phyloP scores from a whole-genome alignment of 805 yeast genomes.

The Cyberlindnera euphorbiiphila region DNA sequence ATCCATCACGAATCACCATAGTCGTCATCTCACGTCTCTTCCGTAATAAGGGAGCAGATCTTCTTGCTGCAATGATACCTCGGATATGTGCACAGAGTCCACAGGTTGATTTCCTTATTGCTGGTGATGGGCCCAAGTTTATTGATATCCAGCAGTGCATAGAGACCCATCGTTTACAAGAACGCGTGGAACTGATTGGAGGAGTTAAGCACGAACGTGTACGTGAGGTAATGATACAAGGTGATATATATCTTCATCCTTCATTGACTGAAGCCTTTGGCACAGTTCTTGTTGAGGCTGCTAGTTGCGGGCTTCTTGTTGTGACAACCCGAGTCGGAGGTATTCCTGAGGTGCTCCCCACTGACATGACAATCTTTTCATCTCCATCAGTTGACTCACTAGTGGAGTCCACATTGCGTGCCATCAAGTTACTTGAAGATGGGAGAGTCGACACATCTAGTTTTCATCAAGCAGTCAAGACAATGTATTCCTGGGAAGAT shows the following conservation, averaged over 20 bases:
- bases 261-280: slow-evolving; percentile 97
- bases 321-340: slow-evolving; percentile 98
- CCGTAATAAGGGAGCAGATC: slow-evolving; percentile 95
- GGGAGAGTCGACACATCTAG: slow-evolving; percentile 62
- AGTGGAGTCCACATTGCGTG: slow-evolving; percentile 66
- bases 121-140: slow-evolving; percentile 96
- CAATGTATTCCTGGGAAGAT: slow-evolving; percentile 90
- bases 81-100: slow-evolving; percentile 61
- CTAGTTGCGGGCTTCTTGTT: slow-evolving; percentile 88
- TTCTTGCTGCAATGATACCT: slow-evolving; percentile 81
- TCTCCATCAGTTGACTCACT: slow-evolving; percentile 82
- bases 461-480: slow-evolving; percentile 73
- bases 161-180: slow-evolving; percentile 80
- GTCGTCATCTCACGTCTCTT: slow-evolving; percentile 89
- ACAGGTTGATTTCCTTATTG: slow-evolving; percentile 75
- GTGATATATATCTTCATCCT: slow-evolving; percentile 91
- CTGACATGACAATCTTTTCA: slow-evolving; percentile 89
- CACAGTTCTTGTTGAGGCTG: slow-evolving; percentile 95
- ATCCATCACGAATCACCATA: slow-evolving; percentile 54
- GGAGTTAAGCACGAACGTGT: slow-evolving; percentile 90
- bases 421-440: slow-evolving; percentile 55
- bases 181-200: slow-evolving; percentile 81
- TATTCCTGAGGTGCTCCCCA: slow-evolving; percentile 92
- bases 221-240: slow-evolving; percentile 86
- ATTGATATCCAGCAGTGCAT: slow-evolving; percentile 94